These are phyloP conservation scores for Malania oleifera DNA, from an alignment of 164 flowering plant genomes.

Conservation along the genomic window DNA sequence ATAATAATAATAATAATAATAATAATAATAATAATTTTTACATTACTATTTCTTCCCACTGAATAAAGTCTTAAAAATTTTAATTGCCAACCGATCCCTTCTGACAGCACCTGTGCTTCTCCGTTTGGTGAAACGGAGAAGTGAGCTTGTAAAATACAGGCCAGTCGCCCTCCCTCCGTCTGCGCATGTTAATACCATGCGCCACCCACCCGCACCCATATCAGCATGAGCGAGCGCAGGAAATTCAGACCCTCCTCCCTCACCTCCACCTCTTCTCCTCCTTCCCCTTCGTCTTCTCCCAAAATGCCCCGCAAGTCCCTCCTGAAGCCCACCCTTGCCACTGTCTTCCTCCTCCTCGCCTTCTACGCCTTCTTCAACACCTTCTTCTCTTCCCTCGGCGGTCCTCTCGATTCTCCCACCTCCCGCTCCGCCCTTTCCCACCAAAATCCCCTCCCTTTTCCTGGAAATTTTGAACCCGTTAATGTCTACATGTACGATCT, in stretches of 20 bases:
- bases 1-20: no score
- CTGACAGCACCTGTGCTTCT: no score
- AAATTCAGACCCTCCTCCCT: slow-evolving; percentile 3
- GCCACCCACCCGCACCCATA: background rate
- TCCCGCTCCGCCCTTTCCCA: slow-evolving; percentile 8
- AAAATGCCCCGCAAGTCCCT: slow-evolving; percentile 33
- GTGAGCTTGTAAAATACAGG: no score
- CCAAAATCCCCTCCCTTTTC: slow-evolving; percentile 1
- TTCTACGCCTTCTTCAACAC: slow-evolving; percentile 42
- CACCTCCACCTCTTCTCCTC: slow-evolving; percentile 7
- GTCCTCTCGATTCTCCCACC: slow-evolving; percentile 9
- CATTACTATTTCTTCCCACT: no score
- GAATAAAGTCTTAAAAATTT: no score
- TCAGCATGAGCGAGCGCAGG: slow-evolving; percentile 13
- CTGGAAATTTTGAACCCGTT: slow-evolving; percentile 16
- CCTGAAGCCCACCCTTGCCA: slow-evolving; percentile 38
- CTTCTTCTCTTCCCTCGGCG: slow-evolving; percentile 30
- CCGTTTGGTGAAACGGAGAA: no score
- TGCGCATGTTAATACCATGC: background rate
- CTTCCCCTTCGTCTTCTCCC: background rate
- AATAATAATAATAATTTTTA: no score
- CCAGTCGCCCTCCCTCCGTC: no score
- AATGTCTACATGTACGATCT: slow-evolving; percentile 71
- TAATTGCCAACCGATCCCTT: no score
- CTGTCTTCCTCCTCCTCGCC: slow-evolving; percentile 26